Conservation (phyloP, 768 basidiomycete genomes). For the Trametes coccinea region DNA sequence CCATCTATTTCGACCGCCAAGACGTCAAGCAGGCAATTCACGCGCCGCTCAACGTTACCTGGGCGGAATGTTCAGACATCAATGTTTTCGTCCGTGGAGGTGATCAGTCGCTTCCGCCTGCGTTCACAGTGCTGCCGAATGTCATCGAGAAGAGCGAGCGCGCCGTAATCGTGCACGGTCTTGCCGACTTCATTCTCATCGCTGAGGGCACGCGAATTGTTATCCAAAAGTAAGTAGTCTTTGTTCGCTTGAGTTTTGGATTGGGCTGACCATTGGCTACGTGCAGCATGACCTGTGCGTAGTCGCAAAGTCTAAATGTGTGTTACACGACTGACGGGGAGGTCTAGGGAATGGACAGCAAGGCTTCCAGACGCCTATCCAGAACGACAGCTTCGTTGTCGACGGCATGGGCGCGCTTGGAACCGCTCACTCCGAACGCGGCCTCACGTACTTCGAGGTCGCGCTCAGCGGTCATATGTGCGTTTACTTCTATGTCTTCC, state of each 20-base stretch:
- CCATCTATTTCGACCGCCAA: slow-evolving; percentile 67
- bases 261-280: slow-evolving; percentile 18
- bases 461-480: slow-evolving; percentile 72
- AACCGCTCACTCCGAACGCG: slow-evolving; percentile 62
- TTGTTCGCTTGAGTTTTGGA: slow-evolving; percentile 23
- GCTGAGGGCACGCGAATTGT: slow-evolving; percentile 55
- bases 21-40: slow-evolving; percentile 75
- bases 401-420: slow-evolving; percentile 73
- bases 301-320: neutral
- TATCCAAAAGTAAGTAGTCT: slow-evolving; percentile 37
- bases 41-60: slow-evolving; percentile 59
- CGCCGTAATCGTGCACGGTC: slow-evolving; percentile 68
- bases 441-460: slow-evolving; percentile 67
- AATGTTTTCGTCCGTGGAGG: slow-evolving; percentile 55
- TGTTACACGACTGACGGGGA: slow-evolving; percentile 5
- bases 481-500: slow-evolving; percentile 22
- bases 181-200: slow-evolving; percentile 73
- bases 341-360: slow-evolving; percentile 57
- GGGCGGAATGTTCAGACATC: slow-evolving; percentile 62
- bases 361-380: slow-evolving; percentile 72
- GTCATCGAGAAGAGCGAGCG: slow-evolving; percentile 76
- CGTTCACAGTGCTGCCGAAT: slow-evolving; percentile 64
- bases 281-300: slow-evolving; percentile 44
- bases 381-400: slow-evolving; percentile 65
- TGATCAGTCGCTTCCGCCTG: slow-evolving; percentile 61